Conservation (phyloP, 106 monocot genomes). For the Dendrobium huoshanense region DNA sequence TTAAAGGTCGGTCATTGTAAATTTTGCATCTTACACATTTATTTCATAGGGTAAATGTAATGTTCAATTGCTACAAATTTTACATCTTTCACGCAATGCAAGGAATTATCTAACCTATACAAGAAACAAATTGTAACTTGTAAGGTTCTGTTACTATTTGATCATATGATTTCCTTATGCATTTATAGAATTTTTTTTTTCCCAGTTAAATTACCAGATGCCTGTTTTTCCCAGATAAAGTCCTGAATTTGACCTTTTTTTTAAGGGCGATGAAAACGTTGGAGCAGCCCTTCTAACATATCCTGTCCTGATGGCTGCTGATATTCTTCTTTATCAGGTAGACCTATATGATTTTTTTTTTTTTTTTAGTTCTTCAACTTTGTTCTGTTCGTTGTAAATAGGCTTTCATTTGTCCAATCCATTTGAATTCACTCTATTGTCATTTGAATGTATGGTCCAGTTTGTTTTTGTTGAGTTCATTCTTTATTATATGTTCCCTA, state of each 20-base stretch:
- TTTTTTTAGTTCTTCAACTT: neutral
- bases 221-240: neutral
- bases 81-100: neutral
- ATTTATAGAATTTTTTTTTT: neutral
- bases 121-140: neutral
- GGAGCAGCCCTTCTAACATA: slow-evolving; percentile 93
- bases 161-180: neutral
- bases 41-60: neutral
- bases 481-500: neutral
- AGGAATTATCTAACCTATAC: neutral
- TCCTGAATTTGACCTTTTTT: neutral
- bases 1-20: neutral
- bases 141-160: neutral
- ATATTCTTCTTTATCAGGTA: slow-evolving; percentile 98
- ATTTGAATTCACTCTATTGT: neutral
- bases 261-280: slow-evolving; percentile 93
- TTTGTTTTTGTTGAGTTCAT: neutral
- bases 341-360: neutral
- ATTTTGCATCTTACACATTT: neutral
- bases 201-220: neutral
- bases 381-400: neutral
- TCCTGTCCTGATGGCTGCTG: slow-evolving; percentile 98
- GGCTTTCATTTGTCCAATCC: neutral
- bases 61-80: neutral
- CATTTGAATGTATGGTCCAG: neutral